Evolutionary conservation across 306 rosid species (phyloP).

Genomic region (Geum urbanum): DNA sequence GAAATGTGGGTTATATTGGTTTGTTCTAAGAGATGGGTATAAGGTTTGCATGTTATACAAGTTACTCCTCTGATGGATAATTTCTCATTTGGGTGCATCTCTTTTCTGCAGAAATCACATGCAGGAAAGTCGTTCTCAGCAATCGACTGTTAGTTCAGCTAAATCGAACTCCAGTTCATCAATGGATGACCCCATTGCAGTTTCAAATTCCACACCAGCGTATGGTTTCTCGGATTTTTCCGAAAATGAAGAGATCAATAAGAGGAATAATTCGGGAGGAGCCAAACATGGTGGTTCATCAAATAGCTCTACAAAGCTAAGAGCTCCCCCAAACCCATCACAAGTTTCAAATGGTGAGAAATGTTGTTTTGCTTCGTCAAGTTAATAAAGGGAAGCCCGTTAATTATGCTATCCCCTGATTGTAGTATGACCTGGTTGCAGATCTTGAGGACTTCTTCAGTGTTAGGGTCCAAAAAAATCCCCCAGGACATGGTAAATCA

Average conservation of each 20-base stretch:
- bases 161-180: conserved; percentile 30
- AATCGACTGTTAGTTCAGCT: conserved; percentile 29
- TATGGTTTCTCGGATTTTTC: conserved; percentile 40
- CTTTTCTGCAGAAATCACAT: conserved; percentile 22
- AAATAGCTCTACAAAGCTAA: conserved; percentile 41
- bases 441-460: conserved; percentile 80
- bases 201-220: conserved; percentile 39
- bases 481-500: conserved; percentile 30
- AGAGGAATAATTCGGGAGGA: conserved; percentile 40
- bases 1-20: background rate
- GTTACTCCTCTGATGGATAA: background rate
- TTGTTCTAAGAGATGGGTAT: background rate
- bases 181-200: conserved; percentile 61
- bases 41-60: background rate
- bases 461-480: conserved; percentile 44
- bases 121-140: conserved; percentile 25
- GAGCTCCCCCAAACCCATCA: conserved; percentile 58
- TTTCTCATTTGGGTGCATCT: conserved; percentile 14
- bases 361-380: conserved; percentile 39
- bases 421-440: conserved; percentile 32
- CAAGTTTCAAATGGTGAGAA: conserved; percentile 38
- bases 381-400: conserved; percentile 10
- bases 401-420: conserved; percentile 3
- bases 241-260: conserved; percentile 45
- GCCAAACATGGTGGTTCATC: conserved; percentile 32